Percentiles rank a stretch among this genome's conserved stretches.
Conservation (phyloP, 169 alveolate genomes). For the Plasmodium vivax region DNA sequence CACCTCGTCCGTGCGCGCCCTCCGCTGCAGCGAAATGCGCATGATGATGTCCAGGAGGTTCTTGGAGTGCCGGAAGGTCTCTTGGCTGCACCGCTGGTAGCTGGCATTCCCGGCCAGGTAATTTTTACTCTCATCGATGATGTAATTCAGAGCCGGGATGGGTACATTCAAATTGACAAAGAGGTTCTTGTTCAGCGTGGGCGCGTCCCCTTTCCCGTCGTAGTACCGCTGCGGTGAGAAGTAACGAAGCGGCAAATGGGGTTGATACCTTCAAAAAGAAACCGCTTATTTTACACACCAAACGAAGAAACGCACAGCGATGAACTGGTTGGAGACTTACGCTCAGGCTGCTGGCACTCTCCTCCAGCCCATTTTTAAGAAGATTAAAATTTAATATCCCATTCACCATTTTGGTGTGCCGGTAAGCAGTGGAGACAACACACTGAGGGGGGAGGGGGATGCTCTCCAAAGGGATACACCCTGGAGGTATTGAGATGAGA, state of each 20-base stretch:
- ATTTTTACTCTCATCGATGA: constrained; percentile 16
- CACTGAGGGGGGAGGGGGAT: not conserved
- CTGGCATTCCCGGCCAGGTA: not conserved
- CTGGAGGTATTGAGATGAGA: no score
- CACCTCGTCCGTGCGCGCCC: not conserved
- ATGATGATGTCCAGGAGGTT: constrained; percentile 28
- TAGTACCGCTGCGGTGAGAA: not conserved
- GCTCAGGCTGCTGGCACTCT: not conserved
- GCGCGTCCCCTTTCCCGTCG: not conserved
- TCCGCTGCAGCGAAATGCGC: constrained; percentile 4
- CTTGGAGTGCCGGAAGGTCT: constrained; percentile 1
- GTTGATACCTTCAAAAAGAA: not conserved
- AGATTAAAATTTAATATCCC: not conserved
- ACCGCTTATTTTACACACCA: not conserved
- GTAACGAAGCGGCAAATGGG: not conserved
- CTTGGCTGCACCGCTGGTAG: not conserved
- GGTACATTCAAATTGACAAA: constrained; percentile 10
- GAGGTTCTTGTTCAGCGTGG: not conserved
- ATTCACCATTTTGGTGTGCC: not conserved
- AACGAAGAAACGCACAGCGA: not conserved
- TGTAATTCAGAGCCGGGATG: constrained; percentile 12
- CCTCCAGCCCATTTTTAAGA: not conserved
- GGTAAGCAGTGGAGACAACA: not conserved
- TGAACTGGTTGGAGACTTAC: not conserved
- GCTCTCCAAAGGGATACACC: no score